These are phyloP conservation scores for Plantago lanceolata DNA, from an alignment of 305 asterid species.

Conservation along the genomic window DNA sequence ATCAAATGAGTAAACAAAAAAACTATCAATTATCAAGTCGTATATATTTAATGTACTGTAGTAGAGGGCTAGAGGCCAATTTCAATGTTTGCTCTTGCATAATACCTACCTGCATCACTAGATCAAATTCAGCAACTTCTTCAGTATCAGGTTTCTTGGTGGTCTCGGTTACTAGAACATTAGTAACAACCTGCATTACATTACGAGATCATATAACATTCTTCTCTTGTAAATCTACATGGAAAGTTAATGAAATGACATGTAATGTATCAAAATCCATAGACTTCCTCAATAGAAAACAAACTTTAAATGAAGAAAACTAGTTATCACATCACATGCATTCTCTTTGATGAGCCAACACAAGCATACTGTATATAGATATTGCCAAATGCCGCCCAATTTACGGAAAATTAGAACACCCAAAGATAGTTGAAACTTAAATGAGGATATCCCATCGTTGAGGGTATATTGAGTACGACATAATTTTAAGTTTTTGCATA, in stretches of 20 bases:
- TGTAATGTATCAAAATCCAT: background rate
- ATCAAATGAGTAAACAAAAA: conserved; percentile 22
- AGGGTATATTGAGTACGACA: background rate
- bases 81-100: conserved; percentile 18
- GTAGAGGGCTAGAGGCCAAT: conserved; percentile 3
- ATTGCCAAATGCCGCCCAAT: conserved; percentile 13
- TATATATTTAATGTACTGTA: background rate
- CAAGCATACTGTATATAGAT: conserved; percentile 3
- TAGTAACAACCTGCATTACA: conserved; percentile 62
- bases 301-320: background rate
- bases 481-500: too few relatives aligned
- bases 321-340: conserved; percentile 9
- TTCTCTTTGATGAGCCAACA: conserved; percentile 16
- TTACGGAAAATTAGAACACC: conserved; percentile 6
- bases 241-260: background rate
- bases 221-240: background rate
- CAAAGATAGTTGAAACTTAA: background rate
- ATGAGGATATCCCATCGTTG: background rate
- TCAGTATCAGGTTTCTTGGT: conserved; percentile 42
- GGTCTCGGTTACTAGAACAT: conserved; percentile 49
- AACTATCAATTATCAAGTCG: conserved; percentile 7
- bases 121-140: conserved; percentile 85
- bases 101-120: conserved; percentile 82
- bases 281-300: conserved; percentile 16
- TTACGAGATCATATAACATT: conserved; percentile 13